Conservation (phyloP, 2,329 filamentous ascomycete species). For the Cladosporium sp. region DNA sequence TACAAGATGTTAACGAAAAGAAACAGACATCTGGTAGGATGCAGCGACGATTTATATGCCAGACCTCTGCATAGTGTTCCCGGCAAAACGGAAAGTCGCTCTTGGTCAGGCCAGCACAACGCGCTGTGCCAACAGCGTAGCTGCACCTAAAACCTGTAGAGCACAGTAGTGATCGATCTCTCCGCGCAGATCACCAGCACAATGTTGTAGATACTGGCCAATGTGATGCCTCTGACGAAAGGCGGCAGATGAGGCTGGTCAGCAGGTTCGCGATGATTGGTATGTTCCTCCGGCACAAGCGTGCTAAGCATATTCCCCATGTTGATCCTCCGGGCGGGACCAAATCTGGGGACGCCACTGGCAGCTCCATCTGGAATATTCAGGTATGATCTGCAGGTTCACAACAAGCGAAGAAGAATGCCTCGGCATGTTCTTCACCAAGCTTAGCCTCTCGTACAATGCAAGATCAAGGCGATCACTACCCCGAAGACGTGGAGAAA, state of each 20-base stretch:
- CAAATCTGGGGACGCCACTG: neutral
- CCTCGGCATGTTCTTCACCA: neutral
- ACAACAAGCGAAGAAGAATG: neutral
- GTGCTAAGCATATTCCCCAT: neutral
- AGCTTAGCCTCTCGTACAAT: neutral
- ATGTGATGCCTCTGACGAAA: too few species aligned
- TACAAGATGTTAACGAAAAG: neutral
- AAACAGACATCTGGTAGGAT: too few species aligned
- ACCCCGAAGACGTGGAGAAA: neutral
- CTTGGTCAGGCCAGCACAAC: too few species aligned
- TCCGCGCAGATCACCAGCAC: neutral
- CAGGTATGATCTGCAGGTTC: neutral
- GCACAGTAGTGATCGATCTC: neutral
- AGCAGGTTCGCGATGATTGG: neutral
- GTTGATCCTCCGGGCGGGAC: neutral
- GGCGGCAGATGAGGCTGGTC: neutral
- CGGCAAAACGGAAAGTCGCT: neutral
- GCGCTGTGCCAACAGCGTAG: too few species aligned
- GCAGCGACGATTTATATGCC: too few species aligned
- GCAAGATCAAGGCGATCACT: neutral
- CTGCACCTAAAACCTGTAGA: too few species aligned
- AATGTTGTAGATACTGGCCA: too few species aligned
- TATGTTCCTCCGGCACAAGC: neutral
- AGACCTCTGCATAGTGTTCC: neutral
- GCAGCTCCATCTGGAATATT: neutral